Conservation (phyloP, 2,329 filamentous ascomycete species). For the Trematosphaeria pertusa region DNA sequence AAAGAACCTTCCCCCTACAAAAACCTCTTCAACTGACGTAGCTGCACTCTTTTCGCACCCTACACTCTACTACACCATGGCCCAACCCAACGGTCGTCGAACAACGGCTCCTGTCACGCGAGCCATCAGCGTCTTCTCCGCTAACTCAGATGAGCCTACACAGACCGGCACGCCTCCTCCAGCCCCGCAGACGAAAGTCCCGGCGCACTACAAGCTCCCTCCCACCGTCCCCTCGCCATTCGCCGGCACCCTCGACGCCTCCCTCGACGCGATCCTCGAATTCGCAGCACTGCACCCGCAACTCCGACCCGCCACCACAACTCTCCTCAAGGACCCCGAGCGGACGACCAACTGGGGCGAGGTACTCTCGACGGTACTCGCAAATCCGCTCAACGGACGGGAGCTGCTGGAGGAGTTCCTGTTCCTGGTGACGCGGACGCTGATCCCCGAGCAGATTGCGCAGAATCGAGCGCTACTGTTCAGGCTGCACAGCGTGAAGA, state of each 20-base stretch:
- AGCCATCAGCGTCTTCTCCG: too few species aligned
- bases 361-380: constrained; percentile 9
- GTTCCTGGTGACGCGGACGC: constrained; percentile 30
- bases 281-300: constrained; percentile 9
- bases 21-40: too few species aligned
- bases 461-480: constrained; percentile 30
- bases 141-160: too few species aligned
- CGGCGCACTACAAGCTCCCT: constrained; percentile 22
- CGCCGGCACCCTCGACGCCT: constrained; percentile 26
- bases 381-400: background rate
- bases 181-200: too few species aligned
- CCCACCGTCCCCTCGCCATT: constrained; percentile 34
- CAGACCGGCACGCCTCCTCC: too few species aligned
- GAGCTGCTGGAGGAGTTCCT: constrained; percentile 26
- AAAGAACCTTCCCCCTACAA: too few species aligned
- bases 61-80: too few species aligned
- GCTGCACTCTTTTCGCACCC: too few species aligned
- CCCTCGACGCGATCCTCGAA: constrained; percentile 28
- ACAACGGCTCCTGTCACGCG: too few species aligned
- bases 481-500: constrained; percentile 25
- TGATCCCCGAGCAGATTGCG: constrained; percentile 35
- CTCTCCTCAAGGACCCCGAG: constrained; percentile 13
- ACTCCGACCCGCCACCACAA: constrained; percentile 5
- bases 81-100: too few species aligned
- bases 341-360: constrained; percentile 20